A percentile compares a stretch with the other conserved stretches of the same genome.
Conservation (phyloP, 2,329 filamentous ascomycete genomes). For the Claviceps sp. region DNA sequence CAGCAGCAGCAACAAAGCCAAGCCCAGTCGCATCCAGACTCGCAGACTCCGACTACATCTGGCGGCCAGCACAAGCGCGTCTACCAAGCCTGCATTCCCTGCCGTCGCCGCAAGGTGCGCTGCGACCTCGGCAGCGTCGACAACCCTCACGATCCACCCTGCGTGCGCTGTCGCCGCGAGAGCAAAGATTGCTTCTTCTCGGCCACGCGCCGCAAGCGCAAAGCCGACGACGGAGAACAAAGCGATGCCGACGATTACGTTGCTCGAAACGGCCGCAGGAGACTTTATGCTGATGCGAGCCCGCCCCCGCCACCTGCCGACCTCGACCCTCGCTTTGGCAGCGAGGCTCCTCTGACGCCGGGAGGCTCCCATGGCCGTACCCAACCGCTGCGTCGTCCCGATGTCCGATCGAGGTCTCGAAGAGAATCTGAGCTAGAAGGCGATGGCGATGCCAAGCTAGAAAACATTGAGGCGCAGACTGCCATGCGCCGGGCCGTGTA, state of each 20-base stretch:
- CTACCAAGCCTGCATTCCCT: slow-evolving; percentile 51
- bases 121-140: slow-evolving; percentile 66
- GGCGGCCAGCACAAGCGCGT: slow-evolving; percentile 38
- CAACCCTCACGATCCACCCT: slow-evolving; percentile 86
- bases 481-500: slow-evolving; percentile 64
- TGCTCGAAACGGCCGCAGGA: slow-evolving; percentile 60
- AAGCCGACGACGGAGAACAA: slow-evolving; percentile 47
- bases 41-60: slow-evolving; percentile 3
- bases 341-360: slow-evolving; percentile 45
- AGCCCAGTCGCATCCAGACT: neutral
- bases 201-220: slow-evolving; percentile 83
- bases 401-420: slow-evolving; percentile 17
- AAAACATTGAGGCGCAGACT: slow-evolving; percentile 50
- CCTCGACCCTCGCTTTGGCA: slow-evolving; percentile 33
- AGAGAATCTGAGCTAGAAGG: slow-evolving; percentile 28
- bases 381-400: slow-evolving; percentile 53
- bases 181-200: slow-evolving; percentile 97
- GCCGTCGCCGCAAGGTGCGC: slow-evolving; percentile 46
- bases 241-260: slow-evolving; percentile 51
- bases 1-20: slow-evolving; percentile 8
- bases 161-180: slow-evolving; percentile 84
- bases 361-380: slow-evolving; percentile 52
- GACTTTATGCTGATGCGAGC: slow-evolving; percentile 35
- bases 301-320: slow-evolving; percentile 27
- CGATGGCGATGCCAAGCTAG: slow-evolving; percentile 46